Evolutionary conservation across 306 rosid species (phyloP).

Genomic region (Cucurbita pepo): DNA sequence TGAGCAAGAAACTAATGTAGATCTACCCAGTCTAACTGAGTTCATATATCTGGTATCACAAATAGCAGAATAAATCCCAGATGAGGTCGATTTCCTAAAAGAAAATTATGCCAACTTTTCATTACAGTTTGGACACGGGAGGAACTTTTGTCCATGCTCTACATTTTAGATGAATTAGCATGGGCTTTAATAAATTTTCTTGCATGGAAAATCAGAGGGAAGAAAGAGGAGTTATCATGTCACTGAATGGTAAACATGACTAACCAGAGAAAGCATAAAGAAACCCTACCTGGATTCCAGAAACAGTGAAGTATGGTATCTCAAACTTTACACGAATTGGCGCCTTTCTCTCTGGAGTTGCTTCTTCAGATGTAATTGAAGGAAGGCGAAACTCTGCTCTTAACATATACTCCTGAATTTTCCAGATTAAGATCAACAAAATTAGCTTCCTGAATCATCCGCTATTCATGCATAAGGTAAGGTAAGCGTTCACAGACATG

Average conservation of each 20-base stretch:
- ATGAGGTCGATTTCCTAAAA: neutral
- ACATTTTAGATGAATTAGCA: neutral
- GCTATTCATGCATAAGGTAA: neutral
- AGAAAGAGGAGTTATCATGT: neutral
- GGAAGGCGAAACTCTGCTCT: conserved; percentile 97
- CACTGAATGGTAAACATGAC: neutral
- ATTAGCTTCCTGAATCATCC: neutral
- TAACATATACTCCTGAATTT: conserved; percentile 76
- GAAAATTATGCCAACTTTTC: neutral
- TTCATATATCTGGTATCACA: neutral
- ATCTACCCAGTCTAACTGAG: neutral
- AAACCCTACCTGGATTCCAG: conserved; percentile 79
- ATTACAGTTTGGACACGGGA: neutral
- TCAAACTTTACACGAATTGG: conserved; percentile 92
- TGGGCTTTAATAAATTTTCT: neutral
- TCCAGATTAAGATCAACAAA: neutral
- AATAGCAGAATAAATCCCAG: neutral
- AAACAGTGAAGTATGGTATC: conserved; percentile 96
- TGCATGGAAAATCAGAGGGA: neutral
- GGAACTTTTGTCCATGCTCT: neutral
- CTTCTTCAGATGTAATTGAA: conserved; percentile 70
- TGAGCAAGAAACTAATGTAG: neutral
- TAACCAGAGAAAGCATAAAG: neutral
- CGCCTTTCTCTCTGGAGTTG: conserved; percentile 87
- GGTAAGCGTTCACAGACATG: neutral